These are phyloP conservation scores for Chenopodium formosanum DNA, from an alignment of 148 eudicot genomes.

Conservation along the genomic window DNA sequence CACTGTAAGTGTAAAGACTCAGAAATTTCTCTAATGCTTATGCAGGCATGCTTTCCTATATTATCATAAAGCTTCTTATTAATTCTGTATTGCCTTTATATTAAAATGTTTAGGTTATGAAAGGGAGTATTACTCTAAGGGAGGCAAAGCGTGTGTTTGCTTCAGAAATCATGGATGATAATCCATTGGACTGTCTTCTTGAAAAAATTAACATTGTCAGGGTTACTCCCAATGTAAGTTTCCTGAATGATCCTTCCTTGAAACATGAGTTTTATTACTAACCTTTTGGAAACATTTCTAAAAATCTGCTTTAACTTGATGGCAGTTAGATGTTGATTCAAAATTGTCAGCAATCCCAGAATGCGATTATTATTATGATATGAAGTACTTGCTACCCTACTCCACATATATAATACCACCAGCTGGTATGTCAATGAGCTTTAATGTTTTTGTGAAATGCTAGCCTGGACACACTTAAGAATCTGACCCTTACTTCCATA, in stretches of 20 bases:
- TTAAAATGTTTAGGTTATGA: slow-evolving; percentile 45
- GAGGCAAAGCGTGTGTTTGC: slow-evolving; percentile 58
- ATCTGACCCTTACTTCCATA: slow-evolving; percentile 1
- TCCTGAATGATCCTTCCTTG: not conserved
- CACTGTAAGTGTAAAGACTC: slow-evolving; percentile 47
- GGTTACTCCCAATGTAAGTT: slow-evolving; percentile 49
- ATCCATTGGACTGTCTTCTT: slow-evolving; percentile 65
- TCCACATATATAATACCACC: slow-evolving; percentile 47
- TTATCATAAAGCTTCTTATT: too few relatives aligned
- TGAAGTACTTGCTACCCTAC: slow-evolving; percentile 55
- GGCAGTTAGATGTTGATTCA: slow-evolving; percentile 44
- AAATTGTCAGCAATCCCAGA: slow-evolving; percentile 29
- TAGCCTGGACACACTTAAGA: not conserved
- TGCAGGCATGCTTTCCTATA: not conserved
- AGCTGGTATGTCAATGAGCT: slow-evolving; percentile 33
- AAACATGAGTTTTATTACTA: not conserved
- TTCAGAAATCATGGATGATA: slow-evolving; percentile 70
- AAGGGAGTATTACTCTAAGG: slow-evolving; percentile 26
- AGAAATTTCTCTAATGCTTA: not conserved
- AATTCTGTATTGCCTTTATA: not conserved
- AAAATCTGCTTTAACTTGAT: not conserved
- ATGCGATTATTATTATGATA: slow-evolving; percentile 73
- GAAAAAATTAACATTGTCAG: slow-evolving; percentile 42
- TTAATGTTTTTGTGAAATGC: not conserved
- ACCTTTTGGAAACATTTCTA: not conserved